Conservation (phyloP, 2,329 filamentous ascomycete genomes). For the Pseudocercospora crystallina region DNA sequence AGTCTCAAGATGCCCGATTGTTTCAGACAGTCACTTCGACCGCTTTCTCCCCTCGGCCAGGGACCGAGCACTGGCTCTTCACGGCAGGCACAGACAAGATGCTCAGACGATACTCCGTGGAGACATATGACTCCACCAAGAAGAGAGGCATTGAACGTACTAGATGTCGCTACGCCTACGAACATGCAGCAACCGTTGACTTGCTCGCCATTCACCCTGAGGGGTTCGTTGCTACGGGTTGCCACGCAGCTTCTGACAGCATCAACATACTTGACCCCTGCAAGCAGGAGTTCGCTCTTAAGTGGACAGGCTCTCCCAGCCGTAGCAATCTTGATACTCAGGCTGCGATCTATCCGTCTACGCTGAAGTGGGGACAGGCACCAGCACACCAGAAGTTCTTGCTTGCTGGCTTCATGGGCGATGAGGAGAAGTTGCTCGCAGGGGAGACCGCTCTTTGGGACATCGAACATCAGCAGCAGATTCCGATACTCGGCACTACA, state of each 20-base stretch:
- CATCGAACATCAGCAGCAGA: slow-evolving; percentile 40
- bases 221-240: slow-evolving; percentile 24
- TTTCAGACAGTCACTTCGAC: slow-evolving; percentile 59
- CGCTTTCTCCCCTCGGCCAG: slow-evolving; percentile 47
- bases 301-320: slow-evolving; percentile 20
- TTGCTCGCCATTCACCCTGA: slow-evolving; percentile 44
- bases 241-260: slow-evolving; percentile 17
- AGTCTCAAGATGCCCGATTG: slow-evolving; percentile 52
- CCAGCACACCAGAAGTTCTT: slow-evolving; percentile 43
- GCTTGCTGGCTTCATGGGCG: slow-evolving; percentile 54
- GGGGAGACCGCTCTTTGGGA: slow-evolving; percentile 59
- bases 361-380: slow-evolving; percentile 49
- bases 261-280: slow-evolving; percentile 18
- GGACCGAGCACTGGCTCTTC: slow-evolving; percentile 19
- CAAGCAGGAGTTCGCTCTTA: background rate
- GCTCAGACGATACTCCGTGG: slow-evolving; percentile 40
- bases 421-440: slow-evolving; percentile 40
- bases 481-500: slow-evolving; percentile 48
- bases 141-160: slow-evolving; percentile 10
- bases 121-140: slow-evolving; percentile 6
- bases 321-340: slow-evolving; percentile 27
- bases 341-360: slow-evolving; percentile 42
- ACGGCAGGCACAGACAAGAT: slow-evolving; percentile 56
- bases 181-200: slow-evolving; percentile 51
- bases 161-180: slow-evolving; percentile 30